These are phyloP conservation scores for Sicyos baderoa DNA, from an alignment of 306 rosid genomes.

Conservation along the genomic window DNA sequence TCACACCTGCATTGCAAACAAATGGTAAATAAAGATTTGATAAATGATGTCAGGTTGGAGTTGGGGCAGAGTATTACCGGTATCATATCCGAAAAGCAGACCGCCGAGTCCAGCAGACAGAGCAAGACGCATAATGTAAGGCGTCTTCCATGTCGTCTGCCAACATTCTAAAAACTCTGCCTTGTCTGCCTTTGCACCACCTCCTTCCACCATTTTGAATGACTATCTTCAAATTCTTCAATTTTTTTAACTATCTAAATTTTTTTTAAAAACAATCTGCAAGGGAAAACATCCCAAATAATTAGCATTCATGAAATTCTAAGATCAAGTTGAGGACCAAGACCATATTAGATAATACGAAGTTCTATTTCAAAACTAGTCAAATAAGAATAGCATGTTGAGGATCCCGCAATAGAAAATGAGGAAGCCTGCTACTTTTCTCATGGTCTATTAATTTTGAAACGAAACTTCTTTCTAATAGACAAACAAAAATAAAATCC, in stretches of 20 bases:
- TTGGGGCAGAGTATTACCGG: slow-evolving; percentile 33
- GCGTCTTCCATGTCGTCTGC: slow-evolving; percentile 48
- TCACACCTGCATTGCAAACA: slow-evolving; percentile 46
- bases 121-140: slow-evolving; percentile 75
- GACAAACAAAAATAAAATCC: too few species aligned
- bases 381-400: too few species aligned
- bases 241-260: too few species aligned
- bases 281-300: neutral
- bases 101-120: slow-evolving; percentile 80
- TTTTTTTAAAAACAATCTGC: neutral
- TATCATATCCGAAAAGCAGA: slow-evolving; percentile 78
- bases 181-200: slow-evolving; percentile 26
- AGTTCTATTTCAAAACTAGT: too few species aligned
- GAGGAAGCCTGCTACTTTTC: too few species aligned
- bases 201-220: slow-evolving; percentile 44
- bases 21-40: neutral
- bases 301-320: too few species aligned
- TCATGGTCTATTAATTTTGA: too few species aligned
- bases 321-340: too few species aligned
- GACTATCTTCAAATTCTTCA: neutral
- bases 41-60: neutral
- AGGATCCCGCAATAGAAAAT: too few species aligned
- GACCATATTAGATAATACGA: too few species aligned
- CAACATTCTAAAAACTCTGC: slow-evolving; percentile 55
- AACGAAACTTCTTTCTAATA: too few species aligned